phyloP scores from a whole-genome alignment of 108 stramenopile species.

The Pseudonitzschia delicatissima region DNA sequence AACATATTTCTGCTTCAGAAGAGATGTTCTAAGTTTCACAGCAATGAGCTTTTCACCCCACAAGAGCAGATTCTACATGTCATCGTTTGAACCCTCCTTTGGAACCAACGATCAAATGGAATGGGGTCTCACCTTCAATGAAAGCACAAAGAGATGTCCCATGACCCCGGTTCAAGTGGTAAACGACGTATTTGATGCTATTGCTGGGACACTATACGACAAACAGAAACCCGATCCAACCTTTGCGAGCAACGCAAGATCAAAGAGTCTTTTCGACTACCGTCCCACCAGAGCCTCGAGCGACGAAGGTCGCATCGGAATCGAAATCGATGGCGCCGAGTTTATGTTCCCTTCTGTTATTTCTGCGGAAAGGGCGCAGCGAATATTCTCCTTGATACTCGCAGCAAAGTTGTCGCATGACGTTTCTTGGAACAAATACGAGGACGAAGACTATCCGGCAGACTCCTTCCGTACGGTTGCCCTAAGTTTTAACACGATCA shows the following conservation, averaged over 20 bases:
- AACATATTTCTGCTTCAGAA: no score
- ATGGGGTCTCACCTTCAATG: conserved; percentile 7
- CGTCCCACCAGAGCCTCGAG: conserved; percentile 44
- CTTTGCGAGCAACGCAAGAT: conserved; percentile 55
- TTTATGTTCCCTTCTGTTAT: conserved; percentile 25
- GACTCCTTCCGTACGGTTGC: conserved; percentile 35
- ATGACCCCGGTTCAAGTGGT: conserved; percentile 48
- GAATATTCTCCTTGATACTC: conserved; percentile 48
- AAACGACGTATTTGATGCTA: conserved; percentile 52
- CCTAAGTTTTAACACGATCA: conserved; percentile 63
- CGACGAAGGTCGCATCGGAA: conserved; percentile 60
- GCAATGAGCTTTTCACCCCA: no score
- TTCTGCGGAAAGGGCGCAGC: conserved; percentile 38
- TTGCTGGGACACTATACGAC: conserved; percentile 54
- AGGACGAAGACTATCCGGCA: conserved; percentile 1
- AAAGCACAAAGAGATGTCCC: conserved; percentile 29
- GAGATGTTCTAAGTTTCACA: no score
- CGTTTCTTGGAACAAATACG: conserved; percentile 29
- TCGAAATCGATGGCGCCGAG: conserved; percentile 66
- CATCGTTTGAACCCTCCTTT: not conserved
- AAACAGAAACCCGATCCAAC: conserved; percentile 56
- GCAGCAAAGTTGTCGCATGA: conserved; percentile 37
- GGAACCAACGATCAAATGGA: not conserved
- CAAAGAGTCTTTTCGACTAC: conserved; percentile 45
- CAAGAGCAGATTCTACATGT: no score